Base-by-base conservation (phyloP, 257 asterid genomes). In the Mentha longifolia region DNA sequence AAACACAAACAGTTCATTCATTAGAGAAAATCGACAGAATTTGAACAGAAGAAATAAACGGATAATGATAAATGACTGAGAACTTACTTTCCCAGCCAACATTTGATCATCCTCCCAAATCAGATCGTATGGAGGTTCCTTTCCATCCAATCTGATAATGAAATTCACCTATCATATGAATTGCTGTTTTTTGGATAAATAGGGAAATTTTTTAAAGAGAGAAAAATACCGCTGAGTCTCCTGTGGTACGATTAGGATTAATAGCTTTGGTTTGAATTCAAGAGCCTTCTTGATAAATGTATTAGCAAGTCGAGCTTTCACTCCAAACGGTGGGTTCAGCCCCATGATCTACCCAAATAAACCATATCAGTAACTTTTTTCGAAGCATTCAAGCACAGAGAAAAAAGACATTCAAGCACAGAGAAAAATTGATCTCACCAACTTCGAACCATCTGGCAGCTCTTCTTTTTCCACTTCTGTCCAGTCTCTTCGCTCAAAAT, bases 261-360 rank as follows among this genome's bases (percentile, higher is more conserved):
- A 79, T 64, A 95, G 91, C 81, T 95, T 95, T 13, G 99, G 99
- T 71, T 82, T 92, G 78, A 95, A 95, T 79, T 80, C 76, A 15
- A 92, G 97, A 52, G 99, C 99, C 83, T 92, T 92, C 56, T 80
- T 74, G 58, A 95, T 81, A 80, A 95, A 92, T 72, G 64, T 74
- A 65, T 88, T 87, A 39, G 98, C 99, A 70, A 88, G 97, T 50
- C 71, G 57, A 61, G 91, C 96, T 64, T 88, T 76, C 59, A 85
- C 80, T 56, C 99, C 98, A 77, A 87, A 95, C 31, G 99, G 98
- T 55, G 99, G 99, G 82, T 95, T 92, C 80, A 95, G 76, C 74
- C 99, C 98, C 89, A 95, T 92, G 76, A 95, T 88, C 99, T 95
- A 61, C 67, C 76, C 65, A 74, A 63, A 42, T 47, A 73, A 50